Evolutionary conservation across 1,139 yeast species (phyloP), one percentile per base, ranked within the genome.

Genomic region (Arxiozyma slooffiae): DNA sequence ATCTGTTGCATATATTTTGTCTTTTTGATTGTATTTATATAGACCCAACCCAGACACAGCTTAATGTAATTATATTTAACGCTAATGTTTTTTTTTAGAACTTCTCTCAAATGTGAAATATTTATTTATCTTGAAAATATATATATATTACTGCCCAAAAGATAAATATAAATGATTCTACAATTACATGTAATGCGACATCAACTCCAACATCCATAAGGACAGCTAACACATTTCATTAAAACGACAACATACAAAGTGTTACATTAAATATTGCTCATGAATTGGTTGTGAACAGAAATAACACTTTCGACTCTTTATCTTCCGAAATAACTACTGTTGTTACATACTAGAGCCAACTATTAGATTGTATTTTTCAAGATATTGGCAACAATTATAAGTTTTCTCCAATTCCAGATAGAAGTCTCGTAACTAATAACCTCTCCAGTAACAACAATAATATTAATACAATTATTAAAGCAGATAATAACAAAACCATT

Each of bases 221-320:
- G n/a, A n/a, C n/a, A n/a, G n/a, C n/a, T n/a, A n/a, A n/a, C n/a
- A n/a, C n/a, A n/a, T n/a, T 48, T n/a, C 6, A 30, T 34, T 38
- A 41, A 24, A 44, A 45, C 22, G 41, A 53, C 59, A 23, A 62
- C 63, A 8, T 18, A 23, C 36, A 41, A 34, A 42, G 17, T 30
- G 45, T 38, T 17, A 14, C 38, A 20, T 16, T 46, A 20, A 64
- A 61, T 48, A 64, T 64, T 37, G 68, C 68, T 4, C 57, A 62
- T 47, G 67, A 64, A 51, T 45, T 64, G 41, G 68, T 67, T 8
- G 61, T 58, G 48, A 64, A 64, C 50, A 57, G 68, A 51, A 63
- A 62, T 37, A 30, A 42, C 22, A 34, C n/a, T 14, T 20, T 38
- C 4, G 21, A 26, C 36, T 30, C 45, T 20, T 11, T 16, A 6